A percentile compares a stretch with the other conserved stretches of the same genome.
Conservation (phyloP, 495 filamentous ascomycete genomes). For the Penicillium steckii region DNA sequence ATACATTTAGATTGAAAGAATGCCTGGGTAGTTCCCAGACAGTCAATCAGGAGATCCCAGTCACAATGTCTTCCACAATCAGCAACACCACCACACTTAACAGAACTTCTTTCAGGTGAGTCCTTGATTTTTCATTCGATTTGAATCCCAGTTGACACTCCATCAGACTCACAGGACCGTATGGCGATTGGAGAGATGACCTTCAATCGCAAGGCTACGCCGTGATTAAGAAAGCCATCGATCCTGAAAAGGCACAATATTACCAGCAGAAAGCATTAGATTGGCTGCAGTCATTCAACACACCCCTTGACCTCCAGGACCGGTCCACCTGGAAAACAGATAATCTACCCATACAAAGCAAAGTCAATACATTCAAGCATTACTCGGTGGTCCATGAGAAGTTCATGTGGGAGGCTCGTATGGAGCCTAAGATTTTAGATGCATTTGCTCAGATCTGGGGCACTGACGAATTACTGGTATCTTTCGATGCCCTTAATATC, state of each 20-base stretch:
- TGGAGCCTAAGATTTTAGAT: slow-evolving; percentile 34
- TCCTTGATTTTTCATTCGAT: too few relatives aligned
- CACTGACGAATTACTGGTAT: slow-evolving; percentile 22
- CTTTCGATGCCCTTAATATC: slow-evolving; percentile 22
- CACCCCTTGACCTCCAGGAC: slow-evolving; percentile 26
- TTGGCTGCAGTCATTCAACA: slow-evolving; percentile 27
- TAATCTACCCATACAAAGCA: slow-evolving; percentile 31
- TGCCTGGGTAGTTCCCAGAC: too few relatives aligned
- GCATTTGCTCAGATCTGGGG: slow-evolving; percentile 29
- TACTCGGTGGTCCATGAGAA: slow-evolving; percentile 43
- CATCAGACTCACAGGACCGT: slow-evolving; percentile 17
- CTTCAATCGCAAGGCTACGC: slow-evolving; percentile 30
- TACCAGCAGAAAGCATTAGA: slow-evolving; percentile 25
- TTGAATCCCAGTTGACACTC: too few relatives aligned
- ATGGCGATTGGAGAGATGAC: slow-evolving; percentile 34
- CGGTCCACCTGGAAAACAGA: slow-evolving; percentile 30
- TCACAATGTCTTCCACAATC: not conserved
- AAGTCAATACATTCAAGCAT: slow-evolving; percentile 24
- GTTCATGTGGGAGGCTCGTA: slow-evolving; percentile 46
- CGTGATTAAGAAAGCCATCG: slow-evolving; percentile 28
- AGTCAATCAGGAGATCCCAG: too few relatives aligned
- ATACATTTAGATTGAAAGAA: too few relatives aligned
- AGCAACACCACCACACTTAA: not conserved
- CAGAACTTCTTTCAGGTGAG: not conserved
- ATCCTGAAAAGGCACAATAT: slow-evolving; percentile 19